Evolutionary conservation across 1,284 basidiomycete species (phyloP).

Genomic region (Spongiforma sp.): DNA sequence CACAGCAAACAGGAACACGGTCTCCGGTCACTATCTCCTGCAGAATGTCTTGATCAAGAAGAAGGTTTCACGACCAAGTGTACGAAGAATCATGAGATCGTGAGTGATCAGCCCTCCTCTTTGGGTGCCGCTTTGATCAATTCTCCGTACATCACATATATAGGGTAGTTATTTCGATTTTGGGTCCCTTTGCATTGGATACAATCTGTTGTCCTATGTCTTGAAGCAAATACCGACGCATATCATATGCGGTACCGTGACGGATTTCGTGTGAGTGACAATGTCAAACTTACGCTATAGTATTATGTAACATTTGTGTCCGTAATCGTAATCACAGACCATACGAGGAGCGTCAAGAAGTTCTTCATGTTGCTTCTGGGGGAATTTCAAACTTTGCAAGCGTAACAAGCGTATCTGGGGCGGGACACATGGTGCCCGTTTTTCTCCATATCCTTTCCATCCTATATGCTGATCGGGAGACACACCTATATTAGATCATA

Average conservation of each 20-base stretch:
- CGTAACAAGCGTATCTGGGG: no score
- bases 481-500: not conserved
- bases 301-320: not conserved
- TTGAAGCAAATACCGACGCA: no score
- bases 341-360: not conserved
- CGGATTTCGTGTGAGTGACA: not conserved
- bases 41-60: slow-evolving; percentile 2
- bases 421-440: no score
- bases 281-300: no score
- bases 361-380: not conserved
- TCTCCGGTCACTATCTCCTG: slow-evolving; percentile 13
- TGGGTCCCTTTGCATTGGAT: not conserved
- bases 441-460: not conserved
- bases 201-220: not conserved
- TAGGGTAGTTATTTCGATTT: not conserved
- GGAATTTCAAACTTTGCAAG: no score
- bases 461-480: not conserved
- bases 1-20: slow-evolving; percentile 6
- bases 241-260: slow-evolving; percentile 1
- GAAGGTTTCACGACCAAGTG: slow-evolving; percentile 11
- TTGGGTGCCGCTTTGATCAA: no score
- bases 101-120: no score
- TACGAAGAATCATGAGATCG: no score
- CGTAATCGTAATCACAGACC: no score
- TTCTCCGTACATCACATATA: not conserved